phyloP scores from a whole-genome alignment of 768 basidiomycete species.

The Leccinum arenicola region DNA sequence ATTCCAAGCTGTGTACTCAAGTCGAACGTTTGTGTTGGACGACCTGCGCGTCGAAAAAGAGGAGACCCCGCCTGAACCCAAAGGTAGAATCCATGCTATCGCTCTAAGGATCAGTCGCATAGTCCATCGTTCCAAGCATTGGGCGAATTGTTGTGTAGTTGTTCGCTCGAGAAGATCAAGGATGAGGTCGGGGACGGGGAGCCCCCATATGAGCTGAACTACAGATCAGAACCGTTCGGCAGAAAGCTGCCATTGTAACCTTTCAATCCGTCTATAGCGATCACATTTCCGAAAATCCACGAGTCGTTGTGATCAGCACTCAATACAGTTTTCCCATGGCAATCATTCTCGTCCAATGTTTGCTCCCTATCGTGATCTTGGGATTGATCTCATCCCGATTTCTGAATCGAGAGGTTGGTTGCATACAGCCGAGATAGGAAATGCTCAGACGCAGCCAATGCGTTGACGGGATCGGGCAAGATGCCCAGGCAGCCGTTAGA shows the following conservation, averaged over 20 bases:
- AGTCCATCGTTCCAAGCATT: no score
- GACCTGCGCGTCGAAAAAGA: no score
- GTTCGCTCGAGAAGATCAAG: no score
- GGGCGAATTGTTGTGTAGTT: no score
- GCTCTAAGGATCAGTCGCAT: no score
- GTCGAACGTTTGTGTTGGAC: no score
- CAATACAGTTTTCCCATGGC: slow-evolving; percentile 21
- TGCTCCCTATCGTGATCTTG: slow-evolving; percentile 24
- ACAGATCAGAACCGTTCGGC: neutral
- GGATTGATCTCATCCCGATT: slow-evolving; percentile 20
- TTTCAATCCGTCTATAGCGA: slow-evolving; percentile 13
- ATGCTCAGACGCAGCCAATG: slow-evolving; percentile 17
- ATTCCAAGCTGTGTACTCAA: no score
- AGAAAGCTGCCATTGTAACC: slow-evolving; percentile 19
- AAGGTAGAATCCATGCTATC: no score
- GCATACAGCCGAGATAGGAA: slow-evolving; percentile 14
- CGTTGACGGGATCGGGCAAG: slow-evolving; percentile 21
- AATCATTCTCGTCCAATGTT: slow-evolving; percentile 21
- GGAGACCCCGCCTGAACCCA: no score
- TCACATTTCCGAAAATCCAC: slow-evolving; percentile 5
- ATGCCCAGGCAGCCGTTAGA: slow-evolving; percentile 21
- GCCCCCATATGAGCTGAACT: no score
- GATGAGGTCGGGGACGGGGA: no score
- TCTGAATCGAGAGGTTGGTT: slow-evolving; percentile 22
- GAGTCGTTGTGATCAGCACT: slow-evolving; percentile 15